Conservation (phyloP, 805 yeast species). For the Ogataea kodamae region DNA sequence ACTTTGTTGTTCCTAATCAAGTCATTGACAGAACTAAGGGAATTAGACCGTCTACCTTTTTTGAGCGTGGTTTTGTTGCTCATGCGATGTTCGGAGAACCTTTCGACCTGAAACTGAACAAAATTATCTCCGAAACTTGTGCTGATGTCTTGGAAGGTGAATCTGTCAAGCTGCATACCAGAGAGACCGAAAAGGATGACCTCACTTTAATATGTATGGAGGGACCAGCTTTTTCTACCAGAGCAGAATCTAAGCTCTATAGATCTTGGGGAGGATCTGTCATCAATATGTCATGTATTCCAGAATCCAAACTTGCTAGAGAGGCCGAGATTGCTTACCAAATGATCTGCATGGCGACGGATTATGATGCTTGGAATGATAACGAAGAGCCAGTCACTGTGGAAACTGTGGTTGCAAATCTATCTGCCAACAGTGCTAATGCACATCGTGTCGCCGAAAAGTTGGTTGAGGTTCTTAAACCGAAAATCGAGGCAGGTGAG, state of each 20-base stretch:
- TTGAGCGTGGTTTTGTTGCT: constrained; percentile 91
- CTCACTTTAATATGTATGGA: constrained; percentile 94
- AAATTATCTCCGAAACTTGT: constrained; percentile 56
- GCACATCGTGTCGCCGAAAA: constrained; percentile 75
- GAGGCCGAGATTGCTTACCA: constrained; percentile 97
- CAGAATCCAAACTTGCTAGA: constrained; percentile 95
- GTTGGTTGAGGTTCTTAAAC: constrained; percentile 64
- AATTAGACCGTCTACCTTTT: constrained; percentile 82
- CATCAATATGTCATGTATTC: constrained; percentile 94
- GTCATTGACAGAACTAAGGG: constrained; percentile 97
- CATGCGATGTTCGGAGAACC: constrained; percentile 98
- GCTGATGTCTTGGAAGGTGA: constrained; percentile 53
- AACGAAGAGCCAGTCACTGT: constrained; percentile 95
- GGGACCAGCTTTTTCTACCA: constrained; percentile 96
- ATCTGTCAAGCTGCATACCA: constrained; percentile 61
- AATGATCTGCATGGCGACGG: constrained; percentile 99
- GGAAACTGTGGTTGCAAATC: constrained; percentile 91
- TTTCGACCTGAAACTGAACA: constrained; percentile 71
- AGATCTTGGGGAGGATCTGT: constrained; percentile 88
- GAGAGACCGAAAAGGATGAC: constrained; percentile 62
- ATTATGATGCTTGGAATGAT: constrained; percentile 98
- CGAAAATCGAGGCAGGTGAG: constrained; percentile 52
- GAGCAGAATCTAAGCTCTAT: constrained; percentile 92
- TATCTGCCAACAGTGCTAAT: constrained; percentile 80
- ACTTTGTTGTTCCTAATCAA: constrained; percentile 95